Percentiles rank a stretch among this genome's conserved stretches.
Conservation (phyloP, 192 early-diverging fungal genomes). For the Coemansia sp. region DNA sequence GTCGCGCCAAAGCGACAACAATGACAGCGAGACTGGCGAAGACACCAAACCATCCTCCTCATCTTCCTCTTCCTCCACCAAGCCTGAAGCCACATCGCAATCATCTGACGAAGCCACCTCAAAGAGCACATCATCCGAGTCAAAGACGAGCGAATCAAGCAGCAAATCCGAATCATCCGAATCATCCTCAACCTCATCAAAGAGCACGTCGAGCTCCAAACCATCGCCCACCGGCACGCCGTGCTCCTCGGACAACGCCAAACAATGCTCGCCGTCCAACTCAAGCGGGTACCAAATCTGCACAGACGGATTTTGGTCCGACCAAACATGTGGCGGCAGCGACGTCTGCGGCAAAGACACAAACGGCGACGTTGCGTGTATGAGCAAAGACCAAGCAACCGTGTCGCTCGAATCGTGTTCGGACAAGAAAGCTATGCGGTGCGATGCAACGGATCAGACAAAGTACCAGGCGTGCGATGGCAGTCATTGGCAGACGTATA, state of each 20-base stretch:
- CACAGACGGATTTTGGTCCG: slow-evolving; percentile 26
- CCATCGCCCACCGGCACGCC: slow-evolving; percentile 33
- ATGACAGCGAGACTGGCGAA: neutral
- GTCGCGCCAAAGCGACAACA: neutral
- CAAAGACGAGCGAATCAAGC: neutral
- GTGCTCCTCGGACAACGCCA: slow-evolving; percentile 23
- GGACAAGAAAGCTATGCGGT: slow-evolving; percentile 31
- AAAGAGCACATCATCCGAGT: neutral
- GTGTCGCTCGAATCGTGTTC: slow-evolving; percentile 25
- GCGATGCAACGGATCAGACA: slow-evolving; percentile 15
- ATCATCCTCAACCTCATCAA: neutral
- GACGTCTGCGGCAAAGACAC: slow-evolving; percentile 30
- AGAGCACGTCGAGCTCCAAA: slow-evolving; percentile 9
- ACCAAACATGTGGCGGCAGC: slow-evolving; percentile 27
- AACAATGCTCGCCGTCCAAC: slow-evolving; percentile 16
- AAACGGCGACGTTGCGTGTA: slow-evolving; percentile 22
- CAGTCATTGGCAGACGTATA: slow-evolving; percentile 23
- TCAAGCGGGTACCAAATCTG: slow-evolving; percentile 26
- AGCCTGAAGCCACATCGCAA: neutral
- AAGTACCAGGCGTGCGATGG: slow-evolving; percentile 52
- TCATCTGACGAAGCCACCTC: neutral
- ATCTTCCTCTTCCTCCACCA: neutral
- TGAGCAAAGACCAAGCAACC: slow-evolving; percentile 35
- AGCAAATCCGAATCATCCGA: neutral
- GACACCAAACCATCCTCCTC: neutral